Evolutionary conservation across 176 grass and related monocot genomes (phyloP), one percentile per base, ranked within the genome.

Genomic region (Cenchrus purpureus): DNA sequence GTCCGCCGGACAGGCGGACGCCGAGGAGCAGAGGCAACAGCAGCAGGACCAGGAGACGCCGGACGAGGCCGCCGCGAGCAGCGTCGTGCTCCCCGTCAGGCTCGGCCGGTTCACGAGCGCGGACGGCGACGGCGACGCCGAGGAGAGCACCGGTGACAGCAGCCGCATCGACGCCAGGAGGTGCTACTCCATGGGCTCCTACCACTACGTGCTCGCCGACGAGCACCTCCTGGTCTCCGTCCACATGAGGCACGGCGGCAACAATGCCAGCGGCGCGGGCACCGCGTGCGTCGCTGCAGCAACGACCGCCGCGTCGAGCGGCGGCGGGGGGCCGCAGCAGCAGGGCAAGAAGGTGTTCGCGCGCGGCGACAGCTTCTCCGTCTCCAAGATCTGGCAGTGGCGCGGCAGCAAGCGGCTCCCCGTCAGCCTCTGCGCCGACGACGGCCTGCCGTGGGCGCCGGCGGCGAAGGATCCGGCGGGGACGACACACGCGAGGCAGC

Each of bases 361-460:
- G 20, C 92, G 90, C 84, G 89, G 93, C 45, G 95, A 98, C 82
- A 98, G 95, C 91, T 95, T 98, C 83, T 98, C 95, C 7, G 85
- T 98, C 65, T 95, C 95, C 52, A 98, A 98, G 91, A 95, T 98
- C 76, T 98, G 95, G 95, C 95, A 98, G 57, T 93, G 95, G 95
- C 73, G 87, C 34, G 65, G 89, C 82, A 85, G 94, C 78, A 85
- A 78, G 62, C 65, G 80, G 67, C 82, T 98, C 68, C 87, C 93
- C 0, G 74, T 85, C 0, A 65, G 58, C 29, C 77, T 91, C 65
- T 83, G 71, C 42, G 8, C 90, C 59, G 83, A 92, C 49, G 79
- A 70, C 76, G 72, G 34, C 40, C 76, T 95, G 54, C 86, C 87
- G 85, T 98, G 91, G 89, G 83, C 71, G 8, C 75, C 77, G 78